Evolutionary conservation across 805 yeast genomes (phyloP).

Genomic region (Myxozyma mucilagina): DNA sequence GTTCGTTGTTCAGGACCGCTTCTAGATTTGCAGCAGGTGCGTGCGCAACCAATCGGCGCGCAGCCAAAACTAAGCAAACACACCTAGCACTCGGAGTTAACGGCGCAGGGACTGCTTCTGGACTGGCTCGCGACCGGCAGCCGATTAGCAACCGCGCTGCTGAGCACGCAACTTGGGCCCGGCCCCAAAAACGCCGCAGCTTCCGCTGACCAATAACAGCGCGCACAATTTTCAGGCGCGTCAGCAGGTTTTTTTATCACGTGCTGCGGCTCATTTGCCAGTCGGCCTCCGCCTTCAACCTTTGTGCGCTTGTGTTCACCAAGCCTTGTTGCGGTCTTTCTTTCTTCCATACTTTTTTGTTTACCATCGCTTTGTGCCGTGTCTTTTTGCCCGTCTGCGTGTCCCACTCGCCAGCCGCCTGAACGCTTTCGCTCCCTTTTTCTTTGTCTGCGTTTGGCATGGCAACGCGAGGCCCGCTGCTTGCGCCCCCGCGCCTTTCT

Average conservation of each 20-base stretch:
- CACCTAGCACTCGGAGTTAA: no score
- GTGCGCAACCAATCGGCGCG: no score
- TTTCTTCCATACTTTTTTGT: no score
- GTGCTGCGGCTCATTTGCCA: conserved; percentile 18
- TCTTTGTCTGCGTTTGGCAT: neutral
- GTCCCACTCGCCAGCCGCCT: neutral
- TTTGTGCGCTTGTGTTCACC: neutral
- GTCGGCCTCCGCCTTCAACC: neutral
- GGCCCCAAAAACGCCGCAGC: neutral
- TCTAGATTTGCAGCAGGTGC: no score
- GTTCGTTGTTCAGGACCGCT: no score
- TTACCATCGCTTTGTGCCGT: neutral
- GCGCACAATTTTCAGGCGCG: neutral
- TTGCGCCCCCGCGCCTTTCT: conserved; percentile 8
- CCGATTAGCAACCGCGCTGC: neutral
- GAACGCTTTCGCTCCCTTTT: neutral
- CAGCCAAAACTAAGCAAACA: no score
- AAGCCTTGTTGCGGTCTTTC: neutral
- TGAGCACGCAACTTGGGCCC: neutral
- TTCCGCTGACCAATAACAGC: conserved; percentile 15
- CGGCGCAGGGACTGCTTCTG: no score
- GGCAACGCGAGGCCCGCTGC: conserved; percentile 8
- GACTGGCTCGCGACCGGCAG: neutral
- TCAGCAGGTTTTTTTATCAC: conserved; percentile 4
- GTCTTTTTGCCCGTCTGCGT: neutral